Conservation (phyloP, 345 rosid species). For the Hypericum perforatum region DNA sequence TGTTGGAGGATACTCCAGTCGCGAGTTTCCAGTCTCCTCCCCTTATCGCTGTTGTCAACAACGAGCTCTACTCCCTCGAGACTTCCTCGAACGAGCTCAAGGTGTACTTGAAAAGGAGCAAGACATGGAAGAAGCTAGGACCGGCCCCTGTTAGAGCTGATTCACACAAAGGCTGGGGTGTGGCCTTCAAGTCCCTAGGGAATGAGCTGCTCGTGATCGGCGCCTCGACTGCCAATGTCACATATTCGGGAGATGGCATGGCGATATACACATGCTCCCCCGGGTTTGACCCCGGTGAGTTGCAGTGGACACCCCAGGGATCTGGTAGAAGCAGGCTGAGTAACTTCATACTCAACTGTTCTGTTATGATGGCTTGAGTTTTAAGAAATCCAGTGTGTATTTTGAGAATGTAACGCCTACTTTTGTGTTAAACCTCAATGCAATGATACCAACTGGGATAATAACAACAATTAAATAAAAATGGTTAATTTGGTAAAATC, state of each 20-base stretch:
- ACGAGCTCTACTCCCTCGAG: constrained; percentile 63
- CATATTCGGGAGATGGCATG: constrained; percentile 38
- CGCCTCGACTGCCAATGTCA: constrained; percentile 28
- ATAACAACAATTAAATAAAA: too few species aligned
- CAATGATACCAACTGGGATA: too few species aligned
- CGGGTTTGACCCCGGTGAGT: constrained; percentile 16
- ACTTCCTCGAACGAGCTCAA: constrained; percentile 56
- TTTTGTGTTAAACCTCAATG: too few species aligned
- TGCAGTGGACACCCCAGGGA: constrained; percentile 57
- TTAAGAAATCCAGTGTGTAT: neutral
- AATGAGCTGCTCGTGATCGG: constrained; percentile 74
- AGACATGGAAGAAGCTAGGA: constrained; percentile 67
- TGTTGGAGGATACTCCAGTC: constrained; percentile 41
- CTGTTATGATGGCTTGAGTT: constrained; percentile 62
- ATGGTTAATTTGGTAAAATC: too few species aligned
- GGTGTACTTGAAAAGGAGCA: constrained; percentile 46
- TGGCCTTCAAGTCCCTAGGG: constrained; percentile 87
- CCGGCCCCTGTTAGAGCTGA: constrained; percentile 68
- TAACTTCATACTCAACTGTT: constrained; percentile 71
- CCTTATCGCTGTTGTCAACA: constrained; percentile 57
- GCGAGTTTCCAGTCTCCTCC: constrained; percentile 64
- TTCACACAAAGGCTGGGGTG: constrained; percentile 72
- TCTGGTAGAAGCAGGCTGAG: constrained; percentile 44
- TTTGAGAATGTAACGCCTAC: too few species aligned
- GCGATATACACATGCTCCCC: constrained; percentile 69